Evolutionary conservation across 2,329 filamentous ascomycete species (phyloP).

Genomic region (Ophiostoma fasciatum): DNA sequence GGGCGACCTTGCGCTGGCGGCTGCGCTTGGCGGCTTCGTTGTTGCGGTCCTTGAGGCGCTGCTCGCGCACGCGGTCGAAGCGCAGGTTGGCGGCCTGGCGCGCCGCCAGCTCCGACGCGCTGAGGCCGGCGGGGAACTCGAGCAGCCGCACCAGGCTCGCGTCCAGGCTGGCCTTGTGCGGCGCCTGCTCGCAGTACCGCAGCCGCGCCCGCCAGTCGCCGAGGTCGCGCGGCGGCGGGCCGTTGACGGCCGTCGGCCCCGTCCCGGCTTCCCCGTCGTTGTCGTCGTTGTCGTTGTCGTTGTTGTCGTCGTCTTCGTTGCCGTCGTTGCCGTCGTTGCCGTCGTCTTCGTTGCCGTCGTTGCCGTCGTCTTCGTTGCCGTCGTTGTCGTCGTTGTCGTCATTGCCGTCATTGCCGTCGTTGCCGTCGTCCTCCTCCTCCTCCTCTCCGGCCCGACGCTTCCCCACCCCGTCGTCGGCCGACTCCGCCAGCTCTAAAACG

Average conservation of each 20-base stretch:
- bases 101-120: conserved; percentile 5
- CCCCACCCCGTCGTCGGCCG: too few species aligned
- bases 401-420: too few species aligned
- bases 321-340: too few species aligned
- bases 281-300: not conserved
- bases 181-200: conserved; percentile 10
- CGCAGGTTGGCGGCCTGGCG: conserved; percentile 11
- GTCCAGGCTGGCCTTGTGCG: conserved; percentile 8
- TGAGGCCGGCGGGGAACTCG: conserved; percentile 9
- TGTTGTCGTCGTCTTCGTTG: not conserved
- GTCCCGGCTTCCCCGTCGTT: not conserved
- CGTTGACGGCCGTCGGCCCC: too few species aligned
- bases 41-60: conserved; percentile 13
- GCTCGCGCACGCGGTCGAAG: conserved; percentile 12
- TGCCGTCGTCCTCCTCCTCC: too few species aligned
- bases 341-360: too few species aligned
- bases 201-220: conserved; percentile 12
- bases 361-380: too few species aligned
- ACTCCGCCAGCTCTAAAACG: too few species aligned
- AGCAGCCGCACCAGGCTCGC: conserved; percentile 11
- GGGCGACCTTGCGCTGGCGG: conserved; percentile 12
- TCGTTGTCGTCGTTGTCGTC: too few species aligned
- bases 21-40: conserved; percentile 14
- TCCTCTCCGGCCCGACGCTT: too few species aligned
- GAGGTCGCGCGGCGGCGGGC: conserved; percentile 3